Conservation (phyloP, 164 flowering plant species). For the Vitis vinifera region DNA sequence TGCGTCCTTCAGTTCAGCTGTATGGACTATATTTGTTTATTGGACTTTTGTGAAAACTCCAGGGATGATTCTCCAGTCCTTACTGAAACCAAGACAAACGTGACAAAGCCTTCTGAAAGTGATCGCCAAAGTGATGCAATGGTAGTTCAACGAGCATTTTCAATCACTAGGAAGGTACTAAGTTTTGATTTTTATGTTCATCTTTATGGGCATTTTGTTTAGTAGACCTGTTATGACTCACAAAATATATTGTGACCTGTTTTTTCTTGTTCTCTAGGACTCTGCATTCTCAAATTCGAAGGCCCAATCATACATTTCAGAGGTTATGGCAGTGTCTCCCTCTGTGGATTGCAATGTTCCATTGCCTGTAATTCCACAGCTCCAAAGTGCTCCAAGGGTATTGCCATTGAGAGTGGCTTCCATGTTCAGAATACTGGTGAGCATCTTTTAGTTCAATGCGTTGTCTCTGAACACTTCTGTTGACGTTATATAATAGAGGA, state of each 20-base stretch:
- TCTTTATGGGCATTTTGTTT: neutral
- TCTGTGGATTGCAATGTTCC: conserved; percentile 25
- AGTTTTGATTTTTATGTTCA: neutral
- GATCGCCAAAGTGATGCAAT: conserved; percentile 83
- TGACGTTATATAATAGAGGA: too few species aligned
- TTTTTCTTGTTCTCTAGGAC: conserved; percentile 33
- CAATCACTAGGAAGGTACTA: conserved; percentile 53
- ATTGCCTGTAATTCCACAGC: conserved; percentile 68
- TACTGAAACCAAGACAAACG: conserved; percentile 30
- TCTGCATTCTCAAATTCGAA: conserved; percentile 55
- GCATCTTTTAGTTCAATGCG: conserved; percentile 19
- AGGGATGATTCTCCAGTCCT: conserved; percentile 54
- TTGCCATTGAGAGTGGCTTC: conserved; percentile 76
- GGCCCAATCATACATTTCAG: conserved; percentile 54
- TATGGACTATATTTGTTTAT: neutral
- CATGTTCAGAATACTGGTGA: conserved; percentile 84
- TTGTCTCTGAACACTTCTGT: too few species aligned
- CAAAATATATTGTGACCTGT: neutral
- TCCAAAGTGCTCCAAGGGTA: conserved; percentile 52
- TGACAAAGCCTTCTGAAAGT: conserved; percentile 42
- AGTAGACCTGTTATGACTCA: too few species aligned
- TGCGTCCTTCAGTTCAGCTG: neutral
- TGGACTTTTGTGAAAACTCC: conserved; percentile 10
- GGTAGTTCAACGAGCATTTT: conserved; percentile 87
- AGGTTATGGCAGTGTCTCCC: conserved; percentile 64